Percentiles rank a stretch among this genome's conserved stretches.
Evolutionary conservation across 2,329 filamentous ascomycete genomes (phyloP).

Genomic region (Exophiala calicioides): DNA sequence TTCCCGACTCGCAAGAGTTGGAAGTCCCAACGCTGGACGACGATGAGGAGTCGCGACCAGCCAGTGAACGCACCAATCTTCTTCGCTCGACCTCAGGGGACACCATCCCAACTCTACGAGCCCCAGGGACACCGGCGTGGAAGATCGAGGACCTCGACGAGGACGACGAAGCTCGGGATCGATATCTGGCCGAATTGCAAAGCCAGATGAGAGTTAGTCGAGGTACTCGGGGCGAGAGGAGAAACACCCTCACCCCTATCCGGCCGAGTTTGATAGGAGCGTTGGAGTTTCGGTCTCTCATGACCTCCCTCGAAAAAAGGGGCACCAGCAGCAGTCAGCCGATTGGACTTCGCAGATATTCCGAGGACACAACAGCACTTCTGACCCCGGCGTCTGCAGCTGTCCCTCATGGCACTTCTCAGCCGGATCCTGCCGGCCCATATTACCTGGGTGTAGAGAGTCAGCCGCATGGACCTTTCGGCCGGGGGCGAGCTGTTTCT

Average conservation of each 20-base stretch:
- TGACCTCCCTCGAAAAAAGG: slow-evolving; percentile 82
- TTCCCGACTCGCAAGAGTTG: slow-evolving; percentile 59
- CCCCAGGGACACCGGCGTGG: slow-evolving; percentile 49
- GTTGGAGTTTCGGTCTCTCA: slow-evolving; percentile 86
- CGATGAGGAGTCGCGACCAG: slow-evolving; percentile 54
- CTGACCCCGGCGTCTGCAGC: slow-evolving; percentile 46
- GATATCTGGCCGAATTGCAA: slow-evolving; percentile 75
- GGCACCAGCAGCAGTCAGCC: slow-evolving; percentile 71
- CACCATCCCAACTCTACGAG: slow-evolving; percentile 65
- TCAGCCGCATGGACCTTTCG: slow-evolving; percentile 16
- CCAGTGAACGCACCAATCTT: slow-evolving; percentile 47
- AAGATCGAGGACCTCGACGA: slow-evolving; percentile 59
- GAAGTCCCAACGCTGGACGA: slow-evolving; percentile 58
- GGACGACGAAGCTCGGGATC: slow-evolving; percentile 57
- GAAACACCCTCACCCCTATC: slow-evolving; percentile 78
- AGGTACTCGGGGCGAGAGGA: slow-evolving; percentile 64
- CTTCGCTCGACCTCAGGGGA: slow-evolving; percentile 55
- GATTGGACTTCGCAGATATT: slow-evolving; percentile 69
- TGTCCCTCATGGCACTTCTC: slow-evolving; percentile 28
- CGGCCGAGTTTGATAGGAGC: slow-evolving; percentile 90
- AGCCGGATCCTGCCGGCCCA: slow-evolving; percentile 31
- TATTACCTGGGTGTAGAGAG: slow-evolving; percentile 13
- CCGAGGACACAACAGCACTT: slow-evolving; percentile 57
- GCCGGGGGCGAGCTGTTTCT: slow-evolving; percentile 57
- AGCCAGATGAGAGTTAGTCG: slow-evolving; percentile 90